Base-by-base conservation (phyloP, 225 moss, liverwort and hornwort species). In the Pseudoscleropodium purum region DNA sequence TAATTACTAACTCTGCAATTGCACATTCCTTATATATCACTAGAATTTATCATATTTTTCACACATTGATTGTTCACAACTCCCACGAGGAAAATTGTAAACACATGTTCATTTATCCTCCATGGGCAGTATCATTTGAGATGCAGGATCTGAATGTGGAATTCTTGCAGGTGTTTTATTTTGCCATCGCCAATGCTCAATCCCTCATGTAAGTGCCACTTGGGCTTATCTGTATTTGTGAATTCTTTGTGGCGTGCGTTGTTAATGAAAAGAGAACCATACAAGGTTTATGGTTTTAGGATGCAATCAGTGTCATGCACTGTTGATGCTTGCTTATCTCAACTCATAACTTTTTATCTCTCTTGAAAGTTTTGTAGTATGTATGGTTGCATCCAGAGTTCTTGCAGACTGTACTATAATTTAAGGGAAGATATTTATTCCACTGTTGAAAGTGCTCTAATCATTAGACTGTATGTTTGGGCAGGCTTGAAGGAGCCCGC, bases 401-500 rank as follows among this genome's bases (percentile, higher is more conserved):
- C 17, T 72, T 59, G 75, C 83, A 69, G 62, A 41, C 63, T 59
- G 67, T 62, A 81, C 23, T 34, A 84, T 64, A 43, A 5, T 81
- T 75, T 45, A 37, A 47, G n/a, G 52, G 87, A 61, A 75, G 21
- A 61, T 49, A 43, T 75, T 19, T 65, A 83, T 85, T 73, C 41
- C 34, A 74, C 61, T 36, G 27, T 36, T 54, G 56, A 41, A 41
- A 64, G 72, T 62, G 52, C 85, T 86, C n/a, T 84, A 57, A 80
- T 62, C 67, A 36, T 87, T 87, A 66, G 37, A 81, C 25, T 78
- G 51, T 61, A 56, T 89, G 59, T 80, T 52, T 82, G 72, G 65
- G 86, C 91, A 94, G 94, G 94, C 93, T 94, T 67, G 92, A 93
- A 91, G 94, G 93, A 88, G 86, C 89, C 26, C 90, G 84, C 63